Percentiles rank a stretch among this genome's conserved stretches.
Evolutionary conservation across 331 rosid species (phyloP).

Genomic region (Acacia concinna): DNA sequence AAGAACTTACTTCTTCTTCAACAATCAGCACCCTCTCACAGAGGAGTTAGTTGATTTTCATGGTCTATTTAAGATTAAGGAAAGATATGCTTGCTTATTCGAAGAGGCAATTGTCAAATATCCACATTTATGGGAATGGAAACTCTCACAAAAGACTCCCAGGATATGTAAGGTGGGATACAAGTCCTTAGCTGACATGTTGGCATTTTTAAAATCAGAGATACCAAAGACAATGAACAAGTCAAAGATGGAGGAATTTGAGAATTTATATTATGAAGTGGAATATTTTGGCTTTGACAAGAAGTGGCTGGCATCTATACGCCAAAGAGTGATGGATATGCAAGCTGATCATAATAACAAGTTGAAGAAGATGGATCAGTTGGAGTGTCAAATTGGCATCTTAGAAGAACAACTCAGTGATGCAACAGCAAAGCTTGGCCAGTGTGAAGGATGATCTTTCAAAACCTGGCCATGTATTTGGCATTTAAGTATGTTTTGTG

Average conservation of each 20-base stretch:
- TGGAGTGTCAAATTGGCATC: neutral
- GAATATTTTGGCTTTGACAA: conserved; percentile 6
- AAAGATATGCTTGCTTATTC: neutral
- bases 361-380: neutral
- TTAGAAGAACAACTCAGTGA: neutral
- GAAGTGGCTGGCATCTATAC: neutral
- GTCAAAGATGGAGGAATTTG: conserved; percentile 5
- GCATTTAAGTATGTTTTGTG: neutral
- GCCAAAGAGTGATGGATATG: neutral
- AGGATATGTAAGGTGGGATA: neutral
- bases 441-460: neutral
- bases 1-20: no score
- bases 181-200: neutral
- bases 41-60: neutral
- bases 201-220: neutral
- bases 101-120: neutral
- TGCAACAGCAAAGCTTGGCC: neutral
- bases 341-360: neutral
- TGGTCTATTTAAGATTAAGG: neutral
- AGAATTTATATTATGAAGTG: neutral
- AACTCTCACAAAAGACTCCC: neutral
- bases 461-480: neutral
- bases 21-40: neutral
- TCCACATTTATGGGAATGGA: conserved; percentile 4
- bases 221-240: neutral